Evolutionary conservation across 2,329 filamentous ascomycete genomes (phyloP).

Genomic region (Blastomyces percursus): DNA sequence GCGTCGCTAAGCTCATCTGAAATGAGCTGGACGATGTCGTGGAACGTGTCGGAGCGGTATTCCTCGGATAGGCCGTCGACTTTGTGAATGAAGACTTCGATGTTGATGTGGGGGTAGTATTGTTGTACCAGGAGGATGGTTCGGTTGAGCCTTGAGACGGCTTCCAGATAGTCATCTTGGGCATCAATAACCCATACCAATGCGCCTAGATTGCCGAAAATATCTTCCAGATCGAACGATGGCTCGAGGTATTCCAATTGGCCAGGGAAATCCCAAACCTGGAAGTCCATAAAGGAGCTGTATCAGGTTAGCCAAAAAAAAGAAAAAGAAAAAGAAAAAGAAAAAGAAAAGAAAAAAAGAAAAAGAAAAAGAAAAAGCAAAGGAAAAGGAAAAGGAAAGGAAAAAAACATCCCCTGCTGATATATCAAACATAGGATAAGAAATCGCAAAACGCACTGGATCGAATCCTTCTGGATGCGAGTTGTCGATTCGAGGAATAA

Average conservation of each 20-base stretch:
- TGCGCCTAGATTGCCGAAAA: slow-evolving; percentile 88
- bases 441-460: slow-evolving; percentile 57
- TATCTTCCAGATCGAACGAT: slow-evolving; percentile 79
- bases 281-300: slow-evolving; percentile 98
- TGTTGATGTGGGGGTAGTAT: slow-evolving; percentile 83
- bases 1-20: slow-evolving; percentile 91
- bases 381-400: no score
- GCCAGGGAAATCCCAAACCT: slow-evolving; percentile 95
- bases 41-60: slow-evolving; percentile 89
- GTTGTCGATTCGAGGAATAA: slow-evolving; percentile 92
- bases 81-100: slow-evolving; percentile 98
- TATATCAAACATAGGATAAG: no score
- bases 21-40: slow-evolving; percentile 91
- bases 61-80: slow-evolving; percentile 96
- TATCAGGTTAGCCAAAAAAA: slow-evolving; percentile 3
- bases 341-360: no score
- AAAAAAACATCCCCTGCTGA: no score
- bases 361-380: no score
- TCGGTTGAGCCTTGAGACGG: slow-evolving; percentile 72
- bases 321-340: no score
- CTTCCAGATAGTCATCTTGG: slow-evolving; percentile 93
- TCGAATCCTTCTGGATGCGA: slow-evolving; percentile 84
- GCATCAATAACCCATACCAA: slow-evolving; percentile 98
- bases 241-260: slow-evolving; percentile 88
- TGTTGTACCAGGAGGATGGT: slow-evolving; percentile 85